Evolutionary conservation across 768 basidiomycete genomes (phyloP), one percentile per base, ranked within the genome.

Genomic region (Lactarius sanguifluus): DNA sequence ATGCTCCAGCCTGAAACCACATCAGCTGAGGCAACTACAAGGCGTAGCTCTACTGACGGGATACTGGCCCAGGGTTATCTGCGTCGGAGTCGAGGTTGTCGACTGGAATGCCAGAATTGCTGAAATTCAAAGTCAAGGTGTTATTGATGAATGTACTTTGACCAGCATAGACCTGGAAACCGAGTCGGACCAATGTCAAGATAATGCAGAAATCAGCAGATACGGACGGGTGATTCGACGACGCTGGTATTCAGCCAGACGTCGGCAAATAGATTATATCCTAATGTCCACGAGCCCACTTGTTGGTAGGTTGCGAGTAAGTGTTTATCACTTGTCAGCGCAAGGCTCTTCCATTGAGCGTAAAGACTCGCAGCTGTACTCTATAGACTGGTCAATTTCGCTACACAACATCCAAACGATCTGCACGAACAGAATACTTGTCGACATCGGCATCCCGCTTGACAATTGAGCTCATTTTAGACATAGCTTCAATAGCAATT

Each of bases 211-310:
- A 15, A 36, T 25, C 30, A 32, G 32, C 16, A 6, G 40, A 67
- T 13, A 70, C 71, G 2, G 16, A 65, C 67, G 32, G 64, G 47
- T 59, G 57, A 55, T 5, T 66, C 70, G 75, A 89, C 84, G 16
- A 89, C 73, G 57, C 82, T 79, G 23, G 83, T 79, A 40, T 80
- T 80, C 57, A 89, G 74, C 47, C 89, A 76, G 71, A 80, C 83
- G 71, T 88, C 87, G 12, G 81, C 84, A 64, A 80, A 87, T 56
- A 90, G 71, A 76, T 89, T 88, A 75, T 90, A 89, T 10, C 83
- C 76, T 25, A 87, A 71, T 2, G 84, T 84, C 86, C 86, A 87
- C 66, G 82, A 83, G 57, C 13, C 57, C 20, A 41, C 2, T 40
- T 57, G 30, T 16, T 67, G 25, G 58, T 64, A 43, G 56, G 63